These are phyloP conservation scores for Endocalyx cinctus DNA, from an alignment of 2,329 filamentous ascomycete genomes.

Conservation along the genomic window DNA sequence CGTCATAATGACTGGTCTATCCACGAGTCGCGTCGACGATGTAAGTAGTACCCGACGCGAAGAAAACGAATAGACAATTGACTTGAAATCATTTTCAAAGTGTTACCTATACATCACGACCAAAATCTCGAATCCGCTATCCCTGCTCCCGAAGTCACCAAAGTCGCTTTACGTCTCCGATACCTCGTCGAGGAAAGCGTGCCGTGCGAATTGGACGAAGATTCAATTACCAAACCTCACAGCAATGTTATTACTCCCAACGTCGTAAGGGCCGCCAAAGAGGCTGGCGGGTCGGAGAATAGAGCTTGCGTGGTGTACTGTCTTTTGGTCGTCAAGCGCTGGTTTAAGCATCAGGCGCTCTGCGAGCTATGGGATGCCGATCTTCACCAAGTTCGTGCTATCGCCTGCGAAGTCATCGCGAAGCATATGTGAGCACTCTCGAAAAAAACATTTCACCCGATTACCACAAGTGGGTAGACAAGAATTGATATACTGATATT, in stretches of 20 bases:
- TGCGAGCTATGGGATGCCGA: conserved; percentile 90
- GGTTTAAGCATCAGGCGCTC: conserved; percentile 74
- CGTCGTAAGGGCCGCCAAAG: conserved; percentile 75
- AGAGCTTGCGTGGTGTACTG: conserved; percentile 79
- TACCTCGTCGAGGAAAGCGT: conserved; percentile 87
- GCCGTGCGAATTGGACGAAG: conserved; percentile 81
- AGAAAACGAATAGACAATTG: background rate
- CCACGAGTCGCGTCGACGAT: conserved; percentile 39
- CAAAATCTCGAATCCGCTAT: conserved; percentile 61
- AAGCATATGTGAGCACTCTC: conserved; percentile 58
- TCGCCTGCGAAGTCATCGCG: conserved; percentile 86
- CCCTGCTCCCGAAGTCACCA: conserved; percentile 76
- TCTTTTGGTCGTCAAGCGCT: conserved; percentile 65
- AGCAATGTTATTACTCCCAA: conserved; percentile 77
- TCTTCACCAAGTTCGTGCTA: conserved; percentile 71
- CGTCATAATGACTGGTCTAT: conserved; percentile 32
- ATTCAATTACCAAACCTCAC: conserved; percentile 71
- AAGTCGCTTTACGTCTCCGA: conserved; percentile 82
- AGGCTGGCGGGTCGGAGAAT: conserved; percentile 74
- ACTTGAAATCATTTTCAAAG: conserved; percentile 31
- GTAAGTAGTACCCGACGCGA: conserved; percentile 26
- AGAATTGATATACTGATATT: background rate
- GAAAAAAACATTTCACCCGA: conserved; percentile 3
- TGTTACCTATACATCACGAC: conserved; percentile 61
- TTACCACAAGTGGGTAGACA: background rate